Percentiles rank a stretch among this genome's conserved stretches.
Conservation (phyloP, 352 stramenopile genomes). For the Globisporangium uncinulatum region DNA sequence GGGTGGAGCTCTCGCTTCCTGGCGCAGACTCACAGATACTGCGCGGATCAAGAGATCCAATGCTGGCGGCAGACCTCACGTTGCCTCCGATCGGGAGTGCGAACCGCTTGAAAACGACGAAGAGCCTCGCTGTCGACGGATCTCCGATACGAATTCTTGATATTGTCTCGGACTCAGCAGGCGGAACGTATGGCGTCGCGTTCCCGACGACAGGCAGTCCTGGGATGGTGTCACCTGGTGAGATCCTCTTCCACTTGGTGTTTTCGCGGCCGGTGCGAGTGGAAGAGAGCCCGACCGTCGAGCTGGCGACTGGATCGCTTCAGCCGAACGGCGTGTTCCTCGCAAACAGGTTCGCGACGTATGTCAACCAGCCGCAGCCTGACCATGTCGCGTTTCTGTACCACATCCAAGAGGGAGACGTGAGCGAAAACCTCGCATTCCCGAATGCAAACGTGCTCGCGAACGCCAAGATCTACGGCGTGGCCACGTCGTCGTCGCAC, state of each 20-base stretch:
- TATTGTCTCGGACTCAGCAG: conserved; percentile 33
- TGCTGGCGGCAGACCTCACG: conserved; percentile 21
- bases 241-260: conserved; percentile 63
- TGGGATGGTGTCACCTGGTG: conserved; percentile 37
- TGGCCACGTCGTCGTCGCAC: conserved; percentile 38
- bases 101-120: conserved; percentile 23
- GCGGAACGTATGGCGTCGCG: conserved; percentile 55
- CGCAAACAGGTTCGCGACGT: conserved; percentile 42
- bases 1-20: conserved; percentile 22
- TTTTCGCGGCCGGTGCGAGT: conserved; percentile 57
- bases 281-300: conserved; percentile 32
- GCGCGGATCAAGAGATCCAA: conserved; percentile 26
- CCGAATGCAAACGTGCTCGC: conserved; percentile 31
- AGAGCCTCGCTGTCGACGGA: conserved; percentile 43
- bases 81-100: conserved; percentile 24
- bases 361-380: conserved; percentile 33
- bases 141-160: conserved; percentile 35
- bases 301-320: conserved; percentile 54
- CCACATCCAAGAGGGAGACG: conserved; percentile 45
- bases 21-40: conserved; percentile 18
- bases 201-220: conserved; percentile 50
- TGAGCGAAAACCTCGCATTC: conserved; percentile 52
- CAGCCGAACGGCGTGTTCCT: conserved; percentile 35
- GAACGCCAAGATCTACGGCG: conserved; percentile 31
- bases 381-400: conserved; percentile 63